Evolutionary conservation across 352 stramenopile species (phyloP), one percentile per base, ranked within the genome.

Genomic region (Aphanomyces invadans): DNA sequence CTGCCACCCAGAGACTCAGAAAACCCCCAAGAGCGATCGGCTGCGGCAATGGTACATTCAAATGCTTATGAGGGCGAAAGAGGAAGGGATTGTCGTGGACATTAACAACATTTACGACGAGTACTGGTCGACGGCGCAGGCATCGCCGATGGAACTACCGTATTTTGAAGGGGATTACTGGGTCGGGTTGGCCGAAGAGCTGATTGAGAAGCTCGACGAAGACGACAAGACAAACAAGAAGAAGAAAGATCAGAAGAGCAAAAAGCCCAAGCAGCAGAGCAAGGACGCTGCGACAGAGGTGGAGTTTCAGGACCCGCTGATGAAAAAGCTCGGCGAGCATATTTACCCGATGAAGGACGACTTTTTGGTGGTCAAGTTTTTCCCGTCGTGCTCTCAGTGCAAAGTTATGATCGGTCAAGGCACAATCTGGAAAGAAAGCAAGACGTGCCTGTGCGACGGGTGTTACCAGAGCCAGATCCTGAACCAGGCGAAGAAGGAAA

Each of bases 1-100:
- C 72, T 98, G 96, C 65, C 98, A 99, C 74, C 97, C 98, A 1
- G 88, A 98, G 72, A 82, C 97, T 15, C 98, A 99, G 76, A 99
- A 99, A 80, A 99, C 93, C 9, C 97, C 97, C 0, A 98, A 98
- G 71, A 97, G 97, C 48, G 95, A 99, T 62, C 92, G 96, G n/a
- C 79, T 99, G 23, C 90, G 96, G 23, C 83, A 98, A 31, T 98
- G 95, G 95, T 98, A 98, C 62, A 78, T 90, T 21, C 81, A 94
- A 44, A 95, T 98, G 78, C 70, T 98, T 28, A 78, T 88, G 15
- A 83, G 88, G 45, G 89, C 88, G 3, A 74, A 96, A 49, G 76
- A 89, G 19, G 81, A 95, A 71, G 92, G 95, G 1, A 81, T 99
- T 26, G 91, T 98, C 19, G 85, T 86, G 54, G 85, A 97, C 61